Base-by-base conservation (phyloP, 148 eudicot species). In the Chenopodium berlandieri region DNA sequence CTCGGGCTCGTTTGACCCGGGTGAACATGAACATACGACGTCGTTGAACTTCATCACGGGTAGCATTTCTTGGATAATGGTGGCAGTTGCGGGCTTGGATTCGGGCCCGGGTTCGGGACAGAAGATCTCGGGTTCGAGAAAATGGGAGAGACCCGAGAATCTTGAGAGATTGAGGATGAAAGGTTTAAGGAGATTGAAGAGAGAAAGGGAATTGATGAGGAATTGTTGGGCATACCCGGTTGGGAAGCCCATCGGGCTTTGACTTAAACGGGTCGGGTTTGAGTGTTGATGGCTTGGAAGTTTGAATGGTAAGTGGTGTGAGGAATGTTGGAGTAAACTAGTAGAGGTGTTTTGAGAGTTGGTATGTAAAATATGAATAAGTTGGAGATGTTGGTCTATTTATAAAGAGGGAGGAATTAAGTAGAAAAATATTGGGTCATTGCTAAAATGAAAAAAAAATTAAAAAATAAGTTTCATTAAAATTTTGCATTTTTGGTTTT, bases 11-110 rank as follows among this genome's bases (percentile, higher is more conserved):
- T 86, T 81, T 5, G 44, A 34, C 25, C 63, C 78, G 22, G 56
- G 2, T 16, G 22, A 14, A 54, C 22, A 54, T 20, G 60, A 14
- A 54, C 60, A 16, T 31, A 3, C 79, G 40, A 92, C 75, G 65
- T 92, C 94, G 1, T 86, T 81, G 81, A 86, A 91, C 63, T 82
- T 94, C 67, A 89, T 91, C 4, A 88, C 93, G 2, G 99, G 98
- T 1, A 94, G 84, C 46, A 92, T 81, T 60, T 96, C 97, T 22
- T 90, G 92, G 76, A 96, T 88, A 65, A 94, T 78, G 31, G 83
- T 82, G 0, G 95, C 89, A 5, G 97, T 89, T n/a, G 88, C 76
- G 19, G 93, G 90, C 27, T 32, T 73, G 60, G 79, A 77, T 25
- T 87, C 89, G 32, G 83, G 76, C 2, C 9, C 64, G 4, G 81